Evolutionary conservation across 495 filamentous ascomycete genomes (phyloP), one percentile per base, ranked within the genome.

Genomic region (Collariella sp.): DNA sequence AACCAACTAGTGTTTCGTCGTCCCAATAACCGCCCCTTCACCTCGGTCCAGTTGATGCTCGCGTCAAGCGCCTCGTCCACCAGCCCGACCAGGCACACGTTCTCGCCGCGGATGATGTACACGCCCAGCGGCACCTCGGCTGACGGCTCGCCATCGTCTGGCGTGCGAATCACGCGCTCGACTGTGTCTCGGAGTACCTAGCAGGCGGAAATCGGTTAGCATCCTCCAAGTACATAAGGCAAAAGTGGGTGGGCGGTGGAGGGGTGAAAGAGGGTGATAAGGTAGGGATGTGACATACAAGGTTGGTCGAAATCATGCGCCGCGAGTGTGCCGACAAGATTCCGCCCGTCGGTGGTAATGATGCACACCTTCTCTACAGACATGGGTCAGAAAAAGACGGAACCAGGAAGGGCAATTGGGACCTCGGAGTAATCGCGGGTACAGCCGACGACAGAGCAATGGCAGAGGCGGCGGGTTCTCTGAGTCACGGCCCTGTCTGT

Each of bases 281-380:
- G 5, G 36, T 22, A 43, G 22, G 10, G 20, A 51, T n/a, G n/a
- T n/a, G n/a, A n/a, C 69, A 22, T 65, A 80, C 91, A 56, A 97
- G 74, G 70, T 98, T 98, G 40, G 93, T 97, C 54, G 85, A 95
- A 86, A 70, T 98, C 93, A 63, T 84, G 87, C n/a, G 85, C 86
- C 39, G 91, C 72, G 19, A 98, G 83, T 2, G 73, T 86, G 26
- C 93, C 93, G 50, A 87, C 81, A 36, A 97, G 76, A 15, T 84
- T 94, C 60, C 93, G 87, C 48, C 91, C 93, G 70, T 97, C 94
- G 56, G 86, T 85, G 41, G 93, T 98, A 61, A 98, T 75, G 62
- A 98, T 83, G 46, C 89, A 78, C 47, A 98, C 88, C 67, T 87
- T 91, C 67, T 96, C 93, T 97, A 66, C 11, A 11, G 35, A 26